These are phyloP conservation scores for Oryza longistaminata DNA, from an alignment of 176 grass and related monocot species.

Conservation along the genomic window DNA sequence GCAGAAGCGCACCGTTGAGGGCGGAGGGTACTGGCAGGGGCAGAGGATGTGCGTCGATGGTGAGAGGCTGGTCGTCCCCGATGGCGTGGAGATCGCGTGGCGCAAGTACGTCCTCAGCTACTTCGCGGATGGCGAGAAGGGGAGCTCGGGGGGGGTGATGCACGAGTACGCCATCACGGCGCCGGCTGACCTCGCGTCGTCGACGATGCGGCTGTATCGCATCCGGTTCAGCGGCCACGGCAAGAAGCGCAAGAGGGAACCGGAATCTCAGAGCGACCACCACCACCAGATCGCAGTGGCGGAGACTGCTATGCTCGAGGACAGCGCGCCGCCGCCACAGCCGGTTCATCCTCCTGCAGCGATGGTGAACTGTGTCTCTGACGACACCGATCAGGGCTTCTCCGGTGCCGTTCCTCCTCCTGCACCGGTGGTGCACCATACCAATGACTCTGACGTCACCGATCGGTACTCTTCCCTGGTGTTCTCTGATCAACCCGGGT, in stretches of 20 bases:
- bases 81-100: background rate
- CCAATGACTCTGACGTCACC: too few species aligned
- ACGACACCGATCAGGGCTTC: too few species aligned
- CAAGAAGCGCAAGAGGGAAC: too few species aligned
- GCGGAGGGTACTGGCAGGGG: background rate
- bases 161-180: constrained; percentile 30
- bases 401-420: too few species aligned
- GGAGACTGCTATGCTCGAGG: too few species aligned
- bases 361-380: too few species aligned
- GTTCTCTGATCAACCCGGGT: too few species aligned
- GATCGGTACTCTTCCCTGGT: too few species aligned
- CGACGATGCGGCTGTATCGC: background rate
- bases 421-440: too few species aligned
- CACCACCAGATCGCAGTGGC: too few species aligned
- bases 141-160: constrained; percentile 29
- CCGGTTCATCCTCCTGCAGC: too few species aligned
- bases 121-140: background rate
- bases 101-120: background rate
- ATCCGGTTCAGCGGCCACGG: background rate
- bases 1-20: background rate
- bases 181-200: background rate
- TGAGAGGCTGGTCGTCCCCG: background rate
- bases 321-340: background rate
- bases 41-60: background rate
- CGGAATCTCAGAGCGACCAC: too few species aligned